Evolutionary conservation across 2,329 filamentous ascomycete species (phyloP).

Genomic region (Penicillium sp.): DNA sequence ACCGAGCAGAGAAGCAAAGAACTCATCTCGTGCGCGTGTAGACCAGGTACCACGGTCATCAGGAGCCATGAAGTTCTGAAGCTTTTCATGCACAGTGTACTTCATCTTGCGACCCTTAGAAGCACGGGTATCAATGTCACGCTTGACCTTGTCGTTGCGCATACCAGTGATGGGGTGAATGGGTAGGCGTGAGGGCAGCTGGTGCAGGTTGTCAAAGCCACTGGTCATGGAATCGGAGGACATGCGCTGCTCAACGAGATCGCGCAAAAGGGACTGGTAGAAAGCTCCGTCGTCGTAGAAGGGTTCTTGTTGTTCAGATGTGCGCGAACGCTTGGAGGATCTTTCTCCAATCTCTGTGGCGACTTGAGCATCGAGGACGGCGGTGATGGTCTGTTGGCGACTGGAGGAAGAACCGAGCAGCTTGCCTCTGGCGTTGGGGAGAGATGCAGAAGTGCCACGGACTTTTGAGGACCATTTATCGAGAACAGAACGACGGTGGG

Average conservation of each 20-base stretch:
- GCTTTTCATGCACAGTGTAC: slow-evolving; percentile 92
- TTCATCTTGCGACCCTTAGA: slow-evolving; percentile 93
- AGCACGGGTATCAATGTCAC: slow-evolving; percentile 85
- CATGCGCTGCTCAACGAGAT: slow-evolving; percentile 85
- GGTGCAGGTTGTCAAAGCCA: slow-evolving; percentile 42
- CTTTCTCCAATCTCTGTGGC: slow-evolving; percentile 40
- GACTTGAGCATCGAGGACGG: slow-evolving; percentile 46
- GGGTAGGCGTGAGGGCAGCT: slow-evolving; percentile 37
- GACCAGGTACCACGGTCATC: slow-evolving; percentile 82
- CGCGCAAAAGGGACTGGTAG: slow-evolving; percentile 88
- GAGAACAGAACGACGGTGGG: slow-evolving; percentile 67
- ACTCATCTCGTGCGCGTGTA: slow-evolving; percentile 69
- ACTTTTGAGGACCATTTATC: slow-evolving; percentile 91
- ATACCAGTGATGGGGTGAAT: slow-evolving; percentile 44
- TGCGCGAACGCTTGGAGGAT: slow-evolving; percentile 33
- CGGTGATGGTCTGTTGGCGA: slow-evolving; percentile 51
- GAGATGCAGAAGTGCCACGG: slow-evolving; percentile 51
- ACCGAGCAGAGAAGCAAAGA: slow-evolving; percentile 74
- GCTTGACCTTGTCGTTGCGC: slow-evolving; percentile 65
- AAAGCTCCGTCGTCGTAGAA: slow-evolving; percentile 95
- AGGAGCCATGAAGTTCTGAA: slow-evolving; percentile 96
- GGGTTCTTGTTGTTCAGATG: slow-evolving; percentile 41
- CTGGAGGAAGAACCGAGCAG: slow-evolving; percentile 55
- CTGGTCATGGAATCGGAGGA: slow-evolving; percentile 52
- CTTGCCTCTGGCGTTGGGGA: slow-evolving; percentile 58